A percentile compares a stretch with the other conserved stretches of the same genome.
These are phyloP conservation scores for Neoscytalidium dimidiatum DNA, from an alignment of 2,329 filamentous ascomycete species.

Conservation along the genomic window DNA sequence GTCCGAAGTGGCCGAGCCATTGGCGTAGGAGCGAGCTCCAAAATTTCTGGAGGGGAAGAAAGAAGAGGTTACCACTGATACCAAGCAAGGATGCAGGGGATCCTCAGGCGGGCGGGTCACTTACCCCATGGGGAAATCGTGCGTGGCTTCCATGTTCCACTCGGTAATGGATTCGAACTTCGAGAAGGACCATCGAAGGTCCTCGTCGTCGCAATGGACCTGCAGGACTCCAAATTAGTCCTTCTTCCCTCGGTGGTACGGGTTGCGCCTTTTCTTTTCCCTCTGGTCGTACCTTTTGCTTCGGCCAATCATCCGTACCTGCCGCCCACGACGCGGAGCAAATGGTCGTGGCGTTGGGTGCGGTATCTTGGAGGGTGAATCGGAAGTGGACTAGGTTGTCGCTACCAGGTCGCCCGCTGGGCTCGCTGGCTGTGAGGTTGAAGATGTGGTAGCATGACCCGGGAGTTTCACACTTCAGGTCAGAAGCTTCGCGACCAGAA, in stretches of 20 bases:
- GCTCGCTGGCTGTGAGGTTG: neutral
- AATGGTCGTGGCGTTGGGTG: neutral
- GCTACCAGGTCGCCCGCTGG: neutral
- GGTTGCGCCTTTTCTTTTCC: no score
- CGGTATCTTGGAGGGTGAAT: neutral
- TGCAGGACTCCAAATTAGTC: slow-evolving; percentile 7
- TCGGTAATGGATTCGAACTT: slow-evolving; percentile 6
- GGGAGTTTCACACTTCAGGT: neutral
- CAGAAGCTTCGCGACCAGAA: neutral
- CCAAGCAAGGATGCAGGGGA: no score
- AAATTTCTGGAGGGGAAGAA: neutral
- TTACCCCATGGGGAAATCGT: neutral
- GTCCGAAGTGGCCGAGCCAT: neutral
- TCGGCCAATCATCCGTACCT: slow-evolving; percentile 2
- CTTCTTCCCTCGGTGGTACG: neutral
- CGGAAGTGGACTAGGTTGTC: neutral
- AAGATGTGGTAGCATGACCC: neutral
- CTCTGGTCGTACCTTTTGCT: neutral
- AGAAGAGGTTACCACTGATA: no score
- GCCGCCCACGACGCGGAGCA: slow-evolving; percentile 1
- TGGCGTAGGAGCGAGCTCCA: neutral
- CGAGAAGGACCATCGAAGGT: slow-evolving; percentile 4
- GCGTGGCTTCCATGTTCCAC: slow-evolving; percentile 3
- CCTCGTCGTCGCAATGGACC: neutral
- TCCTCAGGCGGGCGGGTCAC: neutral